Evolutionary conservation across 1,139 yeast species (phyloP).

Genomic region (Williopsis jadinii): DNA sequence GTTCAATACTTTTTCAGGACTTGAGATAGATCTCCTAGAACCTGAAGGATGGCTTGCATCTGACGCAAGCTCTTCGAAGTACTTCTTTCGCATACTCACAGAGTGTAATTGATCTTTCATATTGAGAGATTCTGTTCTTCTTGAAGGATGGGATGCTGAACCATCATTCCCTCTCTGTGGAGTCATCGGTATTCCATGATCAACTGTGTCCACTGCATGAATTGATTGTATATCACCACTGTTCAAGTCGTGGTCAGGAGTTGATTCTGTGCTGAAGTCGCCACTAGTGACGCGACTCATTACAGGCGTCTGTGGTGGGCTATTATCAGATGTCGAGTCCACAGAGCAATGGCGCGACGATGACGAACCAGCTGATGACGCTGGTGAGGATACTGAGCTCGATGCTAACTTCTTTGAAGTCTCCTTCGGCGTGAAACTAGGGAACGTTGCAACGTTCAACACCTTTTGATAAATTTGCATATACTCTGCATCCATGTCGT

Average conservation of each 20-base stretch:
- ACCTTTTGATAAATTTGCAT: neutral
- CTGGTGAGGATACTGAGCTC: no score
- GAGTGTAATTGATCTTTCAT: neutral
- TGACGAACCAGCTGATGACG: no score
- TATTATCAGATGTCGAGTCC: neutral
- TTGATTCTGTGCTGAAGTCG: neutral
- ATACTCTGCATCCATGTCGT: neutral
- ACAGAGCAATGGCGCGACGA: no score
- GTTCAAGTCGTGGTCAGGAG: no score
- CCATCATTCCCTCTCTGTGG: neutral
- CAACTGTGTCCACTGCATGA: no score
- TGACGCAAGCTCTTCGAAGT: slow-evolving; percentile 9
- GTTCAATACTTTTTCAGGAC: slow-evolving; percentile 1
- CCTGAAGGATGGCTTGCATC: neutral
- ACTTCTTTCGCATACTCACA: slow-evolving; percentile 7
- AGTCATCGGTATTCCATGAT: no score
- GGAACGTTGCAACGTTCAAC: neutral
- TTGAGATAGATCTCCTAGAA: neutral
- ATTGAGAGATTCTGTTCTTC: neutral
- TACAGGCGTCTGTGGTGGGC: neutral
- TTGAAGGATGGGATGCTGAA: neutral
- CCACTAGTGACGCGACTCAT: neutral
- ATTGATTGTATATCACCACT: no score
- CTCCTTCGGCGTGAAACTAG: neutral
- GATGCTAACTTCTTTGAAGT: no score